Base-by-base conservation (phyloP, 805 yeast genomes). In the Candida qinlingensis region DNA sequence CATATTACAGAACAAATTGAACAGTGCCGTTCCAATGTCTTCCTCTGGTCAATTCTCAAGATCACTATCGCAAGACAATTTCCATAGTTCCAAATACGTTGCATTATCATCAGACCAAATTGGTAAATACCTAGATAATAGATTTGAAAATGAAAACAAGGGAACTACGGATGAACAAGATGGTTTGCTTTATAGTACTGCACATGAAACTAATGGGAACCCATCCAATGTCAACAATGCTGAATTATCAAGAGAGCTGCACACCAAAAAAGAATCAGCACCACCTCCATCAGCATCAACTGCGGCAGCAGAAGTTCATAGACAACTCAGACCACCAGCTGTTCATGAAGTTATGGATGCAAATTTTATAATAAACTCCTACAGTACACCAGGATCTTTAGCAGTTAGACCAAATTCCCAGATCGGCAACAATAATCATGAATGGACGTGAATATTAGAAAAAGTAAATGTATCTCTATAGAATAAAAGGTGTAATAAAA, bases 1-100 rank as follows among this genome's bases (percentile, higher is more conserved):
- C 46, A 58, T 60, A 29, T 38, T 60, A 11, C 59, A 55, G 51
- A 61, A 61, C 43, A 60, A 48, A 44, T 45, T 50, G 26, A 54
- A 44, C 37, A 36, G 42, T 31, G 34, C 51, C 6, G 30, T 35
- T 3, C 44, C 46, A 19, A 37, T 35, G 25, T 26, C 48, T 9
- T n/a, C 40, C 6, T 34, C 49, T 13, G 19, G 19, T 39, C 49
- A 25, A 12, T 29, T 44, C 5, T 35, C 36, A 7, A 37, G 49
- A 39, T 10, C 31, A 5, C 26, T 13, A 26, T 38, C 49, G 8
- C 44, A 36, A 39, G 45, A 39, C 9, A 39, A 41, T 13, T 41
- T 44, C 10, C 31, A 40, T 5, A 39, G 42, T 31, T 10, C 40
- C 19, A 47, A 50, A 26, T 55, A 55, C 37, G 43, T 51, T 35